These are phyloP conservation scores for Sporopachydermia cereana DNA, from an alignment of 1,139 yeast species.

Conservation along the genomic window DNA sequence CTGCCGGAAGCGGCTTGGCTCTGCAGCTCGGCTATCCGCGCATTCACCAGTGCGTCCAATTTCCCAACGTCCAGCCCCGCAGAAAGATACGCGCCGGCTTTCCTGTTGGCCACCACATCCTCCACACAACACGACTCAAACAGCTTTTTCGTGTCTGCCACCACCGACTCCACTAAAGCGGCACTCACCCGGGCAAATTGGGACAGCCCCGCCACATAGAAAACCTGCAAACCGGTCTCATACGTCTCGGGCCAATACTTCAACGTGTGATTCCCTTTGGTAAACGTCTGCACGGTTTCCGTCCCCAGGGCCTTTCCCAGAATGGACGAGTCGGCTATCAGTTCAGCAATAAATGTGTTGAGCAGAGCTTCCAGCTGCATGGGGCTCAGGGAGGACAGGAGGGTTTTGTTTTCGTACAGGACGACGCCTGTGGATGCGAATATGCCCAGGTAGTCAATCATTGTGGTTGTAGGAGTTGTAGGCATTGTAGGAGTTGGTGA, in stretches of 20 bases:
- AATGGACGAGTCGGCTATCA: constrained; percentile 28
- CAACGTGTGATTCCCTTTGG: constrained; percentile 26
- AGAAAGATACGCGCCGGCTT: neutral
- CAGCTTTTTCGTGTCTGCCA: constrained; percentile 2
- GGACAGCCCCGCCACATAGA: neutral
- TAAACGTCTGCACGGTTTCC: constrained; percentile 10
- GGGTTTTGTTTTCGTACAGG: constrained; percentile 31
- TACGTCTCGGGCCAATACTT: constrained; percentile 18
- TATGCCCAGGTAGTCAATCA: constrained; percentile 46
- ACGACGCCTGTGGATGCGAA: constrained; percentile 50
- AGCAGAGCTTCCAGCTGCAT: constrained; percentile 32
- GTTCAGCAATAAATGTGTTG: constrained; percentile 38
- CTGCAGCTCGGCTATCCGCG: constrained; percentile 9
- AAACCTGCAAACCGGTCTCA: constrained; percentile 13
- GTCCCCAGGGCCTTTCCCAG: neutral
- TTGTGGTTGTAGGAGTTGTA: constrained; percentile 17
- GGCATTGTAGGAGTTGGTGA: too few species aligned
- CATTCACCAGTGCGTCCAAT: constrained; percentile 6
- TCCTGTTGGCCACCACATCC: neutral
- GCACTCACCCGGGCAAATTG: neutral
- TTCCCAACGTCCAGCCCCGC: neutral
- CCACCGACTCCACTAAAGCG: neutral
- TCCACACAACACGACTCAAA: neutral
- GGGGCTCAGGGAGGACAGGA: constrained; percentile 22
- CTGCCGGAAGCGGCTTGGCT: constrained; percentile 15